Evolutionary conservation across 2,329 filamentous ascomycete genomes (phyloP), one percentile per base, ranked within the genome.

Genomic region (Cordyceps cateniannulata): DNA sequence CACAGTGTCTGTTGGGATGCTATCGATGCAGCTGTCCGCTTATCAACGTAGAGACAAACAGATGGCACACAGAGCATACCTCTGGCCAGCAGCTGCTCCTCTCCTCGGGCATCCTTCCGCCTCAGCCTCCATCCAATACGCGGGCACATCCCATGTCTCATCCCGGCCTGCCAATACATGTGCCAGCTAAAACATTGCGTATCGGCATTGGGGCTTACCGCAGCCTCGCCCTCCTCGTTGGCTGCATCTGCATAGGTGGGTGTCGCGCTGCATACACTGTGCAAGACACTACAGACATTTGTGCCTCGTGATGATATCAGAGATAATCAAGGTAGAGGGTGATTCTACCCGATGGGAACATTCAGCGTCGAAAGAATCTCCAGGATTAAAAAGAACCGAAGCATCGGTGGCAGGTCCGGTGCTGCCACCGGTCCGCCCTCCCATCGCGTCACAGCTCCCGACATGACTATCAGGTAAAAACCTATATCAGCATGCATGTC

Each of bases 131-230:
- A 20, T 35, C 32, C 6, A 35, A 7, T 32, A n/a, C 27, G 27
- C 20, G 18, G 24, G 45, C 18, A 20, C 35, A 22, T 51, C 5
- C 47, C 56, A 16, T 52, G 56, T 52, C 56, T 52, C 38, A 59
- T 59, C 44, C 44, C 45, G 38, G 29, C 38, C 18, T 49, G 55
- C 48, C 44, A 47, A 59, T 42, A 59, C 47, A 59, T 40, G n/a
- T 40, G 45, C 42, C 44, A 58, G 45, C 32, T 32, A 42, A 51
- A 51, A 59, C 56, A 51, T 5, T 32, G 10, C 22, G 22, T 45
- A 40, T 32, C 44, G 29, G 44, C 45, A 40, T 40, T 58, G 18
- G 32, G 45, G 45, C 55, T 29, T 47, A 25, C 54, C 54, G 54
- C 55, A 49, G 42, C 44, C 54, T 44, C 20, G 54, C 54, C 20